Evolutionary conservation across 441 rosid species (phyloP), one percentile per base, ranked within the genome.

Genomic region (Isatis lusitanica): DNA sequence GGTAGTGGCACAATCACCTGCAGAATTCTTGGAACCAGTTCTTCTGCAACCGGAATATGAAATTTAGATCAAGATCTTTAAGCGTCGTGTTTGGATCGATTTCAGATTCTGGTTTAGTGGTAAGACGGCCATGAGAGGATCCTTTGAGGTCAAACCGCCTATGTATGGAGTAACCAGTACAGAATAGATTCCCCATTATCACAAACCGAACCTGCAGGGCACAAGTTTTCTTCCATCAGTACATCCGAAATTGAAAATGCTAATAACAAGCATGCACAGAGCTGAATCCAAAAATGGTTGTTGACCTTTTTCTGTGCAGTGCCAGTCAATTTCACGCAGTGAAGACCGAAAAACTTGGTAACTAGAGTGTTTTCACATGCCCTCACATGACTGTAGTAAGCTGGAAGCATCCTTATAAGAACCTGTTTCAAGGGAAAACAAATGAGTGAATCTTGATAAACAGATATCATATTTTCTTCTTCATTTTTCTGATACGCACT

Each of bases 111-210:
- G 97, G 82, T 79, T 88, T 95, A 67, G 90, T 80, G 4, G 97
- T 95, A 30, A 83, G 83, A 2, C 98, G 97, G 63, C 99, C 99
- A 71, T 90, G 98, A 59, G 97, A 92, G 21, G 99, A 92, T 61
- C 99, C 99, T 85, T 95, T 95, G 70, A 95, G 85, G 77, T 95
- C 99, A 21, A 95, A 95, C 16, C 96, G 91, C 57, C 98, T 85
- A 78, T 93, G 98, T 50, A 93, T 89, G 26, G 84, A 79, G 80
- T 85, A 82, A 67, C 85, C 90, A 30, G 96, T 81, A 77, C 97
- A 87, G 79, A 93, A 92, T 65, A 95, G 84, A 71, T 93, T 95
- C 75, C 99, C 99, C 95, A 95, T 95, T 59, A 93, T 91, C 71
- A 92, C 90, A 80, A 95, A 95, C 63, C 98, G 79, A 44, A 94